Evolutionary conservation across 1,284 basidiomycete species (phyloP).

Genomic region (Ustilago shanxiensis): DNA sequence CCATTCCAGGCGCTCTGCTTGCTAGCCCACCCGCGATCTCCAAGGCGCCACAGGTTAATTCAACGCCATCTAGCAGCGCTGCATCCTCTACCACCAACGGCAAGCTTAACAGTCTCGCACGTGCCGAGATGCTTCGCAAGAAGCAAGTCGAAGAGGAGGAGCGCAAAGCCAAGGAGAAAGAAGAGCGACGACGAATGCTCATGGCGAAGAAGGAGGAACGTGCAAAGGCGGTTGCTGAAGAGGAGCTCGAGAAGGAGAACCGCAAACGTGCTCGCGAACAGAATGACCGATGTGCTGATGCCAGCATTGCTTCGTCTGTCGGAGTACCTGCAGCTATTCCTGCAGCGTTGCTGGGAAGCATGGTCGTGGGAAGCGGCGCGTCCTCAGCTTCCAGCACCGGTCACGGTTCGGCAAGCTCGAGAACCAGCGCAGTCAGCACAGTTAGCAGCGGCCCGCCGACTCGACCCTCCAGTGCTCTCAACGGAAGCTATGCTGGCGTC

Average conservation of each 20-base stretch:
- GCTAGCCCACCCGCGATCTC: conserved; percentile 28
- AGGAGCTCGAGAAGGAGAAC: conserved; percentile 46
- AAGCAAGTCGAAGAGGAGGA: conserved; percentile 57
- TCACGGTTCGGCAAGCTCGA: conserved; percentile 24
- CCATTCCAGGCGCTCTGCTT: conserved; percentile 42
- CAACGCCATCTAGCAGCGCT: conserved; percentile 29
- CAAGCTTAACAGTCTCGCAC: conserved; percentile 51
- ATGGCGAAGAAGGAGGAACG: conserved; percentile 50
- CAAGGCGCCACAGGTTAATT: conserved; percentile 34
- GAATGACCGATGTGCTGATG: conserved; percentile 35
- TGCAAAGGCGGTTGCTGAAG: conserved; percentile 46
- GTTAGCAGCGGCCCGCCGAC: conserved; percentile 44
- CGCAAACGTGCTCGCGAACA: conserved; percentile 49
- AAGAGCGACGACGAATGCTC: conserved; percentile 52
- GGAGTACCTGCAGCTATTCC: conserved; percentile 43
- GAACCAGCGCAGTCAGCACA: conserved; percentile 43
- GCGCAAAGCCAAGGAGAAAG: conserved; percentile 52
- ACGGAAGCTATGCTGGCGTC: conserved; percentile 51
- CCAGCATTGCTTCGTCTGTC: conserved; percentile 33
- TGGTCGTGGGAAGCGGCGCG: conserved; percentile 26
- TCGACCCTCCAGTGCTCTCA: conserved; percentile 41
- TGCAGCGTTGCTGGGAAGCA: conserved; percentile 33
- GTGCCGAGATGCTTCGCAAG: conserved; percentile 54
- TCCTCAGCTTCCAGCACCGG: conserved; percentile 25
- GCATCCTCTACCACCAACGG: conserved; percentile 25